Base-by-base conservation (phyloP, 1,284 basidiomycete genomes). In the Lentinus polychrous region DNA sequence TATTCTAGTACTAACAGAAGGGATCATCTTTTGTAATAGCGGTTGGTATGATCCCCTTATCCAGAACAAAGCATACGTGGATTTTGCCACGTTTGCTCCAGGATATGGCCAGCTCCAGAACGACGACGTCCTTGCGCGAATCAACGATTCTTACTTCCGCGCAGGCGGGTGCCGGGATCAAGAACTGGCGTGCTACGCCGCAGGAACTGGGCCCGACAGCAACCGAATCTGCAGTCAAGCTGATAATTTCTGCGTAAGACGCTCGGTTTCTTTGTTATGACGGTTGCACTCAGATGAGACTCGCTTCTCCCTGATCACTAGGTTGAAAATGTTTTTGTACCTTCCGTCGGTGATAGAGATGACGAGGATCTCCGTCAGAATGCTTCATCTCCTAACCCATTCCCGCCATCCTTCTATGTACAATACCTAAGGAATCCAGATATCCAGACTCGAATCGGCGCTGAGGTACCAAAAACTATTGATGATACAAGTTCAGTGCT, bases 41-140 rank as follows among this genome's bases (percentile, higher is more conserved):
- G 80, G 81, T 31, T 82, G 81, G 82, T 79, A 72, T 48, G 82
- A 85, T 54, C 79, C 82, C 0, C 66, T 82, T 18, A 68, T 83
- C 38, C 81, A 83, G 54, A 75, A 78, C 55, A 58, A 79, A 52
- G 75, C 81, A 4, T 83, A 78, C 51, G 68, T 84, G 49, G 68
- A 70, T 37, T 85, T 83, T 51, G 77, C 79, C 0, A 74, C 71
- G 0, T 59, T 79, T 38, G 81, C 81, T 0, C 81, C 81, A 2
- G 79, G 80, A 15, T 84, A 83, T 52, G 81, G 81, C 7, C 80
- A 72, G 52, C 71, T 84, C 2, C 76, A 78, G 51, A 68, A 67
- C 24, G 66, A 73, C 42, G 50, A 57, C 2, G 72, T 77, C 2
- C 59, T 84, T 43, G 57, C 66, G 17, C 52, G 69, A 43, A 64